A percentile compares a stretch with the other conserved stretches of the same genome.
Evolutionary conservation across 2,329 filamentous ascomycete species (phyloP).

Genomic region (Claviceps spartinae): DNA sequence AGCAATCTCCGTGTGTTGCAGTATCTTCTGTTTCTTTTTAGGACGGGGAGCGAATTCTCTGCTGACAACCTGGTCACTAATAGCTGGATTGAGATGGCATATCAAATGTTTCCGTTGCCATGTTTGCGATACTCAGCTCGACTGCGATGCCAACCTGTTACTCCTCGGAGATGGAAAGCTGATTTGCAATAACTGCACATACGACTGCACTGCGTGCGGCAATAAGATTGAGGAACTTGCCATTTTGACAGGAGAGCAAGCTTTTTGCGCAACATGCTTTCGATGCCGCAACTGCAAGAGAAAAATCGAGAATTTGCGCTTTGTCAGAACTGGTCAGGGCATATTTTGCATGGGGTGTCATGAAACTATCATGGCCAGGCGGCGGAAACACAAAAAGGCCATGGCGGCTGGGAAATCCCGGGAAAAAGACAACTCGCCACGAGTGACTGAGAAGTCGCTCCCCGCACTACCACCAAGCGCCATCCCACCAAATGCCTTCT

Average conservation of each 20-base stretch:
- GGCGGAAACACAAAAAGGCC: slow-evolving; percentile 73
- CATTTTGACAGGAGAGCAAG: slow-evolving; percentile 93
- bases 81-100: slow-evolving; percentile 95
- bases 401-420: slow-evolving; percentile 43
- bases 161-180: slow-evolving; percentile 94
- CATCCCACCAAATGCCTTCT: slow-evolving; percentile 47
- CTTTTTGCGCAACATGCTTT: slow-evolving; percentile 95
- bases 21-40: background rate
- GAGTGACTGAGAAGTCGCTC: slow-evolving; percentile 79
- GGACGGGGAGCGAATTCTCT: no score
- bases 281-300: slow-evolving; percentile 95
- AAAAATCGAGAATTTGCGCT: slow-evolving; percentile 96
- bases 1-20: background rate
- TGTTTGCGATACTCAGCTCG: slow-evolving; percentile 85
- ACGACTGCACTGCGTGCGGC: slow-evolving; percentile 90
- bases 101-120: slow-evolving; percentile 98
- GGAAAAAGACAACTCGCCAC: slow-evolving; percentile 49
- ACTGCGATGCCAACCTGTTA: slow-evolving; percentile 94
- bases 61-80: slow-evolving; percentile 11
- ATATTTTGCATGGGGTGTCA: slow-evolving; percentile 99
- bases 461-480: slow-evolving; percentile 77
- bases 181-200: slow-evolving; percentile 98
- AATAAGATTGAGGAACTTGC: slow-evolving; percentile 98
- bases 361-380: slow-evolving; percentile 85
- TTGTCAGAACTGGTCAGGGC: slow-evolving; percentile 92